Base-by-base conservation (phyloP, 1,284 basidiomycete genomes). In the Moesziomyces globuligerus region DNA sequence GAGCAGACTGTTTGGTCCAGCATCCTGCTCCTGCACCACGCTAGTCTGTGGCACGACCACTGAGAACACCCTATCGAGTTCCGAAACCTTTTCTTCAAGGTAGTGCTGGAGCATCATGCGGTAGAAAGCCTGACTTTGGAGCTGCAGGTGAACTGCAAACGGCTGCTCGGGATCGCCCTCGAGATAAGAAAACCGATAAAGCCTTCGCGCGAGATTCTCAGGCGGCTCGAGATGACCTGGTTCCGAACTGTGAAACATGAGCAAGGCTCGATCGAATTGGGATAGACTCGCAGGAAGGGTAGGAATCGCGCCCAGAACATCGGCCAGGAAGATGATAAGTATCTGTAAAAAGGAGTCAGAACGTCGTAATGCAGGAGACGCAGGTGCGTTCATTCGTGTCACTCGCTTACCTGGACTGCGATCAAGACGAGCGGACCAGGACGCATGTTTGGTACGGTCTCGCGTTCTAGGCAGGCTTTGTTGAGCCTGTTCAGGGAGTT, bases 121-220 rank as follows among this genome's bases (percentile, higher is more conserved):
- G 13, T 56, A 64, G 17, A 64, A 64, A 4, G 39, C 32, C 18
- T 64, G 60, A 13, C 49, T 56, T 8, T 64, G 49, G 4, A 56
- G 17, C 13, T 46, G 44, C 4, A 47, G 48, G 21, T 52, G 24
- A 10, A 64, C 25, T 0, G 25, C 60, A 11, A 25, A 38, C 6
- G 54, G 53, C 13, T 40, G 17, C 7, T 40, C 7, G 0, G 46
- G 44, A 24, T 52, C 45, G 7, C 38, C 28, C 15, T 64, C 60
- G 4, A 46, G 23, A 15, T 47, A 32, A 3, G 59, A 41, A 6
- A 51, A 17, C 3, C 15, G 17, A 20, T 47, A 29, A 1, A 64
- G 28, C 9, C 29, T 34, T 21, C 37, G 21, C 2, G 34, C 60
- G 3, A 56, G 26, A 3, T n/a, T 32, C 15, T 41, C n/a, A 7